A percentile compares a stretch with the other conserved stretches of the same genome.
Evolutionary conservation across 2,329 filamentous ascomycete genomes (phyloP).

Genomic region (Colletotrichum somersetense): DNA sequence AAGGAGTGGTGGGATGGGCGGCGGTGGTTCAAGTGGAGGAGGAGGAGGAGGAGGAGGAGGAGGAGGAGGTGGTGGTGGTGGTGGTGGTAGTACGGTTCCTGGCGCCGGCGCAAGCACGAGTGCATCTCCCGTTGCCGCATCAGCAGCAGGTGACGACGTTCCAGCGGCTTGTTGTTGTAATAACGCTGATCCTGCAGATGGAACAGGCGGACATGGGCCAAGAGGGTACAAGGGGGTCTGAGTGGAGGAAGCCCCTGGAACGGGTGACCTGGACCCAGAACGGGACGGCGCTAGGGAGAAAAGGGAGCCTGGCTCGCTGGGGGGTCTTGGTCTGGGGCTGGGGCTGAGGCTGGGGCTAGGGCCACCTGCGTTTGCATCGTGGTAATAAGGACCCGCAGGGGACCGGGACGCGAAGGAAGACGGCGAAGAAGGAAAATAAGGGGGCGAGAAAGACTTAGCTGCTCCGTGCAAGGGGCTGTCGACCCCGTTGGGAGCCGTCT

Average conservation of each 20-base stretch:
- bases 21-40: conserved; percentile 13
- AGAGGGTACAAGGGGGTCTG: conserved; percentile 20
- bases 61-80: conserved; percentile 2
- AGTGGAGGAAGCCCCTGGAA: conserved; percentile 38
- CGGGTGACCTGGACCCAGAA: conserved; percentile 38
- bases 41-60: conserved; percentile 4
- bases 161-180: conserved; percentile 32
- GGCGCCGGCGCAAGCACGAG: conserved; percentile 11
- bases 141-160: conserved; percentile 40
- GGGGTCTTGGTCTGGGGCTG: conserved; percentile 27
- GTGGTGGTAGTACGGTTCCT: conserved; percentile 18
- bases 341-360: neutral
- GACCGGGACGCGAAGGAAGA: conserved; percentile 6
- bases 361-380: neutral
- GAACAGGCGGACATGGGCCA: conserved; percentile 28
- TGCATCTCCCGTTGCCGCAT: conserved; percentile 24
- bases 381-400: neutral
- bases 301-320: conserved; percentile 38
- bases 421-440: conserved; percentile 17
- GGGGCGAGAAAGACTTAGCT: neutral
- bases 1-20: neutral
- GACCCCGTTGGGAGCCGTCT: conserved; percentile 32
- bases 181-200: conserved; percentile 41
- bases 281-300: conserved; percentile 37
- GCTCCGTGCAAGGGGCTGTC: conserved; percentile 39